phyloP scores from a whole-genome alignment of 345 rosid genomes.

The Ceriops zippeliana region DNA sequence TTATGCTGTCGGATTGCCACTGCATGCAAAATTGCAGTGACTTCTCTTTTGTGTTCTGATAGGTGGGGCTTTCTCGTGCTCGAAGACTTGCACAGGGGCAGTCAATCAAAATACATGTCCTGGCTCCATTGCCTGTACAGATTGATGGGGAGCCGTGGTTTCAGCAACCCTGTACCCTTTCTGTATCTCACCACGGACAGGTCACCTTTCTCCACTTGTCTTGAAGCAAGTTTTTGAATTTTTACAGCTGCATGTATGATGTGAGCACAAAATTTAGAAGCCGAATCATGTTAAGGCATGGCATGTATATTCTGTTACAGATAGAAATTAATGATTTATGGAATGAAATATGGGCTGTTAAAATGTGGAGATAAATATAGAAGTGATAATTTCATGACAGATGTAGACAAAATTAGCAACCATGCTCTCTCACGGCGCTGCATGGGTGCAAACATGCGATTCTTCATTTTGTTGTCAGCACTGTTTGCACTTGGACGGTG shows the following conservation, averaged over 20 bases:
- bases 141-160: conserved; percentile 97
- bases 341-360: too few relatives aligned
- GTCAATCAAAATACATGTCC: conserved; percentile 78
- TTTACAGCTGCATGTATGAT: too few relatives aligned
- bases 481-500: not conserved
- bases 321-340: too few relatives aligned
- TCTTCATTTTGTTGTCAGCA: not conserved
- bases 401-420: too few relatives aligned
- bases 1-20: not conserved
- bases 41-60: conserved; percentile 15
- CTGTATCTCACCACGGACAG: conserved; percentile 91
- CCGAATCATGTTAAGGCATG: too few relatives aligned
- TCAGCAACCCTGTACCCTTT: conserved; percentile 76
- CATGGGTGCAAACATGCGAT: not conserved
- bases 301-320: too few relatives aligned
- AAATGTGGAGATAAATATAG: too few relatives aligned
- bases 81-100: conserved; percentile 96
- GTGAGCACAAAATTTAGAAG: too few relatives aligned
- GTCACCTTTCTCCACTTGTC: conserved; percentile 35
- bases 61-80: conserved; percentile 96
- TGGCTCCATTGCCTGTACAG: conserved; percentile 80
- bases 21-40: conserved; percentile 12
- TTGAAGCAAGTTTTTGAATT: not conserved
- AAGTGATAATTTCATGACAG: too few relatives aligned
- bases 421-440: too few relatives aligned